Evolutionary conservation across 2,329 filamentous ascomycete species (phyloP), one percentile per base, ranked within the genome.

Genomic region (Sordariomycetes sp.): DNA sequence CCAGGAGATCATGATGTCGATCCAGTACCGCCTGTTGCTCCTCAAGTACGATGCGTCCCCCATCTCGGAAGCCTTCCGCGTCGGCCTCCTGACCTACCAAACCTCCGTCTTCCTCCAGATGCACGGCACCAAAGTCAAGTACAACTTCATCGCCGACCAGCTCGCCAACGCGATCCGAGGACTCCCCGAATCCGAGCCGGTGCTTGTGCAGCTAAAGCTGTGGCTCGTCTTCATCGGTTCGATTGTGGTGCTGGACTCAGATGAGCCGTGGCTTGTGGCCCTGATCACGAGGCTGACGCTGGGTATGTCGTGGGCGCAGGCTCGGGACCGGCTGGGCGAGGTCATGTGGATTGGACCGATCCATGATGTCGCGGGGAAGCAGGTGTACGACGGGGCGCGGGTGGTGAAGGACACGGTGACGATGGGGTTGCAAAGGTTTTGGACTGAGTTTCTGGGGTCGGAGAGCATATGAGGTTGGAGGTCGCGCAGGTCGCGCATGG

Each of bases 61-160:
- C 1, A 21, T 48, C 5, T 34, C 48, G 12, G 48, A 51, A 30
- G 40, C 46, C 0, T 27, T 48, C 10, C 45, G 49, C 1, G 32
- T 56, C 1, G 54, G 46, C 6, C 48, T 58, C n/a, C 33, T 55
- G 2, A 44, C 51, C 2, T 56, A 46, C 21, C 41, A 51, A 20
- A 46, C 53, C 1, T 49, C 49, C 0, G 41, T 53, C 3, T 53
- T 53, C 20, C 35, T 53, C 0, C 41, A 49, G 6, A 36, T 46
- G 1, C 40, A 39, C 3, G 41, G 43, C 6, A 30, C 33, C 2
- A 48, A 43, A 7, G 14, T 50, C 3, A 37, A 35, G 5, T 49
- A 46, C 3, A 23, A 33, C 1, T 21, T 30, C 3, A 37, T 51
- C n/a, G 24, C 26, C 4, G n/a, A 19, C 2, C 40, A 42, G 12